Evolutionary conservation across 257 asterid species (phyloP).

Genomic region (Solanum raphanifolium): DNA sequence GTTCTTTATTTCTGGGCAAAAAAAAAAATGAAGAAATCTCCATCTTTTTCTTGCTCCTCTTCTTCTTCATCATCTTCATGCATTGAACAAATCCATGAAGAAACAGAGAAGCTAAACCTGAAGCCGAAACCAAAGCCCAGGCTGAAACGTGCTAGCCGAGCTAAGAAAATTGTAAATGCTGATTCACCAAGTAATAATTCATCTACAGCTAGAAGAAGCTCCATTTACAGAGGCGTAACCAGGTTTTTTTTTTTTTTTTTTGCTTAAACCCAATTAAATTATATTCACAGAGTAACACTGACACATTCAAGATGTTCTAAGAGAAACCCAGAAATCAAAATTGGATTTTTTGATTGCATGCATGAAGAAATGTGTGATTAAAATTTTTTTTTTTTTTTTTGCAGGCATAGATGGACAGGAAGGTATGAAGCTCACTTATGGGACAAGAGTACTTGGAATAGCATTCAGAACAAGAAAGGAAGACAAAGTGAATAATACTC

Average conservation of each 20-base stretch:
- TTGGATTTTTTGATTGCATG: conserved; percentile 29
- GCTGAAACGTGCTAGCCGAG: conserved; percentile 15
- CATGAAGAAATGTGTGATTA: conserved; percentile 18
- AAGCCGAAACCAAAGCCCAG: not conserved
- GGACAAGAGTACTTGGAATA: conserved; percentile 83
- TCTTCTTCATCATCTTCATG: conserved; percentile 65
- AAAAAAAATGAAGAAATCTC: conserved; percentile 26
- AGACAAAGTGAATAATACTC: conserved; percentile 43
- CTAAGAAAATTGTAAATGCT: conserved; percentile 8
- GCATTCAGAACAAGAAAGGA: conserved; percentile 74
- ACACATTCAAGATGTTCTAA: not conserved
- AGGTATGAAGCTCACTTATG: conserved; percentile 86
- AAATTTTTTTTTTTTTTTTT: not conserved
- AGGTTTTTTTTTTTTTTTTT: conserved; percentile 25
- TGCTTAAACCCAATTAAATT: not conserved
- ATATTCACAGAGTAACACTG: not conserved
- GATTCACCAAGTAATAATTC: conserved; percentile 16
- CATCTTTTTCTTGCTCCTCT: conserved; percentile 28
- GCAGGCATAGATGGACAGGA: conserved; percentile 91
- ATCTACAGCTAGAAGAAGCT: conserved; percentile 59
- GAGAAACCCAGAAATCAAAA: not conserved
- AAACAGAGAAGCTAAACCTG: conserved; percentile 1
- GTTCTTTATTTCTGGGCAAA: not conserved
- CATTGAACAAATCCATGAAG: conserved; percentile 19
- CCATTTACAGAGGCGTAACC: conserved; percentile 85